Percentiles rank a stretch among this genome's conserved stretches.
Evolutionary conservation across 169 alveolate genomes (phyloP).

Genomic region (Plasmodium knowlesi): DNA sequence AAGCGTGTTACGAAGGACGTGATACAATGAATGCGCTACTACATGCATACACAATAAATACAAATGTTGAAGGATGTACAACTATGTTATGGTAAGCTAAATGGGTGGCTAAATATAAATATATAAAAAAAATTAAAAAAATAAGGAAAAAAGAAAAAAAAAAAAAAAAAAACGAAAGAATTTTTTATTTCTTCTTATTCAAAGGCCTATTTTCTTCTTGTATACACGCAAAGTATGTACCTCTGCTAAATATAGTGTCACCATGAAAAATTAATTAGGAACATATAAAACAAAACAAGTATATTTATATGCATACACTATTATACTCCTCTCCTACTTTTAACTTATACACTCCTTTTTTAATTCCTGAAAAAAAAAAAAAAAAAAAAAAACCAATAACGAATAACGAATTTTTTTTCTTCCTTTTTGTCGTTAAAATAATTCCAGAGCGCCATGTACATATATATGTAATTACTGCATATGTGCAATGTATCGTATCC

Average conservation of each 20-base stretch:
- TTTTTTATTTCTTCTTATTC: neutral
- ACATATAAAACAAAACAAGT: neutral
- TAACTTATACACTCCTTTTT: neutral
- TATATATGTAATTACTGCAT: neutral
- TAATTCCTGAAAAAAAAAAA: neutral
- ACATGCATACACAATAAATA: neutral
- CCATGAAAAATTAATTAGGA: neutral
- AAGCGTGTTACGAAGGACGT: neutral
- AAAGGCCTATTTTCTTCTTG: neutral
- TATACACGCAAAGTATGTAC: neutral
- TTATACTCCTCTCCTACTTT: neutral
- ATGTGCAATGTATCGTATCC: neutral
- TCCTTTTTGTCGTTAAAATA: neutral
- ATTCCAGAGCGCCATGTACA: neutral
- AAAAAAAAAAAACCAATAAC: neutral
- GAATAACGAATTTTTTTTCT: neutral
- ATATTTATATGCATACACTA: neutral
- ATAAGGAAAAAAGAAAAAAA: no score
- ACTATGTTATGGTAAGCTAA: neutral
- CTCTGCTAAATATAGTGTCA: neutral
- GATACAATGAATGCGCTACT: neutral
- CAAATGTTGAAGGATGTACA: neutral
- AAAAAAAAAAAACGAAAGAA: no score
- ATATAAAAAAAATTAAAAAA: no score
- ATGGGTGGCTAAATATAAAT: neutral